These are phyloP conservation scores for Patellaria atrata DNA, from an alignment of 495 filamentous ascomycete genomes.

Conservation along the genomic window DNA sequence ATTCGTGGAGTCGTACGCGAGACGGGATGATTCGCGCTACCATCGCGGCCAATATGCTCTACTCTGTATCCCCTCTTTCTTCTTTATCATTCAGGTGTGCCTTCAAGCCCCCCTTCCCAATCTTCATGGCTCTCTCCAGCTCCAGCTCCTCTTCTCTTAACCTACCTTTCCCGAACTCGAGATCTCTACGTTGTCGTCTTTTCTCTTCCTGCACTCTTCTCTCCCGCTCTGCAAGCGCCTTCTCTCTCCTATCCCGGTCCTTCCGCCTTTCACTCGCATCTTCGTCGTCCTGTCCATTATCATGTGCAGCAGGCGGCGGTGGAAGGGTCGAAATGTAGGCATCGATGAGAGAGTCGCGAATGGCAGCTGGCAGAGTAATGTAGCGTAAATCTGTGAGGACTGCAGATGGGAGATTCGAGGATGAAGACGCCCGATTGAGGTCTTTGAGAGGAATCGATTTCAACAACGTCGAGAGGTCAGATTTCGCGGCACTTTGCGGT, in stretches of 20 bases:
- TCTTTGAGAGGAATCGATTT: constrained; percentile 48
- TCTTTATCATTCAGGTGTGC: constrained; percentile 15
- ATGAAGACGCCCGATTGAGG: constrained; percentile 51
- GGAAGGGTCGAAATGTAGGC: constrained; percentile 60
- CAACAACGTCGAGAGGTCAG: constrained; percentile 64
- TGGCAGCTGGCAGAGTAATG: constrained; percentile 54
- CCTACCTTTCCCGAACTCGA: constrained; percentile 50
- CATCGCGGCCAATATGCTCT: too few species aligned
- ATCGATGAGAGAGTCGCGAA: constrained; percentile 60
- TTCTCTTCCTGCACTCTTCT: constrained; percentile 62
- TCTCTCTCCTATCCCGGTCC: constrained; percentile 55
- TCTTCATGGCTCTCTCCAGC: constrained; percentile 61
- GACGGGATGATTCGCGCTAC: too few species aligned
- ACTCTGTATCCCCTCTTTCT: too few species aligned
- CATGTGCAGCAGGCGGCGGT: constrained; percentile 41
- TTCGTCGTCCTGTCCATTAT: constrained; percentile 45
- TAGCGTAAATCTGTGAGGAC: constrained; percentile 68
- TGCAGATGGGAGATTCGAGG: constrained; percentile 48
- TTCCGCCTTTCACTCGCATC: constrained; percentile 40
- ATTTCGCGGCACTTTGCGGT: constrained; percentile 56
- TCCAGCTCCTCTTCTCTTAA: constrained; percentile 66
- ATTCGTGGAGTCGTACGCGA: too few species aligned
- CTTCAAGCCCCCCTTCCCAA: constrained; percentile 49
- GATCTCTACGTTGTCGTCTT: constrained; percentile 45
- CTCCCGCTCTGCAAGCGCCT: constrained; percentile 61